Base-by-base conservation (phyloP, 2,329 filamentous ascomycete species). In the Fusarium palustre region DNA sequence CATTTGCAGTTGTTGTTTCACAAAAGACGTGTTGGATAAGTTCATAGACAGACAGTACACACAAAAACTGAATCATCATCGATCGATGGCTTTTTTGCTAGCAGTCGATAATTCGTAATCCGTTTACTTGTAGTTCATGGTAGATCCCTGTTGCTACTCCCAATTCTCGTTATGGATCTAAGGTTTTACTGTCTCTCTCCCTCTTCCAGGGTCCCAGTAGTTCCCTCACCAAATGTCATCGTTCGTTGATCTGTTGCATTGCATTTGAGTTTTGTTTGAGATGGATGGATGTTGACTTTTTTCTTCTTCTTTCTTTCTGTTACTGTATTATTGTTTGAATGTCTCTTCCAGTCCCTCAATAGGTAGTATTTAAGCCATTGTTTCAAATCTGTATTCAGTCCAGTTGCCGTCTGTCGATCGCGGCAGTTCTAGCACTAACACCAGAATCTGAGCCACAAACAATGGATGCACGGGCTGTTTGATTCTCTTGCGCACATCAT, bases 321-420 rank as follows among this genome's bases (percentile, higher is more conserved):
- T 28, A 28, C 10, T 28, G 25, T 8, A 28, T 28, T 28, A 8
- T 28, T 28, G 9, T 28, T 28, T 28, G 28, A 28, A 28, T 28
- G 48, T 50, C 24, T 13, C 18, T 28, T 39, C 43, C 30, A 25
- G 54, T 28, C 10, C 28, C 28, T 28, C 28, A 11, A 28, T 28
- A 28, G 28, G 28, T 28, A 28, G 8, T 34, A n/a, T n/a, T n/a
- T n/a, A 48, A 42, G 54, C 42, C 43, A 64, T 57, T 63, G 63
- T 59, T 48, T 58, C 45, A 62, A 59, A 45, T 9, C 5, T 18
- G 13, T 20, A 22, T 28, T 52, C 28, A 42, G 48, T 65, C 4
- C 13, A 31, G 31, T 45, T 45, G 58, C 49, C 38, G 42, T 50
- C n/a, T 50, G 66, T 60, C 50, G 47, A 68, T 70, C 64, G 60